phyloP scores from a whole-genome alignment of 345 rosid genomes.

The Acer negundo region DNA sequence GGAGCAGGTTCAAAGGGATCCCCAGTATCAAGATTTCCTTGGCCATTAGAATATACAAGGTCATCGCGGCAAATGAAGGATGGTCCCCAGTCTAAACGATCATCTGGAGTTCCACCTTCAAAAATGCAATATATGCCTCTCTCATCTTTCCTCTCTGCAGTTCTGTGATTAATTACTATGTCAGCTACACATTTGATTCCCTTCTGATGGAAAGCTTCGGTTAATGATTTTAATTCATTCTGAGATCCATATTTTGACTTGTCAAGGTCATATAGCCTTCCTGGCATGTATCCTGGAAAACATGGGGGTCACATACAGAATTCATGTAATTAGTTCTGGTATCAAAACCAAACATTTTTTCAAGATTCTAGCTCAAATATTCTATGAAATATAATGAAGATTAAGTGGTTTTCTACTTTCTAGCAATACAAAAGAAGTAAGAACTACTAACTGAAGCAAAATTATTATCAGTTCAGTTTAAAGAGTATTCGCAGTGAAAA shows the following conservation, averaged over 20 bases:
- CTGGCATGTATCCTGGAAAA: constrained; percentile 76
- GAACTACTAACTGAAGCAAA: not conserved
- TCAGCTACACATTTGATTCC: constrained; percentile 80
- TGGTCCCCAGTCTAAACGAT: constrained; percentile 88
- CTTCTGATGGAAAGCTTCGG: constrained; percentile 46
- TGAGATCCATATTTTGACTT: constrained; percentile 73
- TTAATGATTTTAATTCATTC: constrained; percentile 52
- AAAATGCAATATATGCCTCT: constrained; percentile 65
- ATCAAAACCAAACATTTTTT: not conserved
- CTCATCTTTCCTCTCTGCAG: constrained; percentile 68
- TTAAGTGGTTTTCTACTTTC: not conserved
- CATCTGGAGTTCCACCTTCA: constrained; percentile 85
- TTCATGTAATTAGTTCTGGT: not conserved
- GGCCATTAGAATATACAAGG: constrained; percentile 49
- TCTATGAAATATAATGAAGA: not conserved
- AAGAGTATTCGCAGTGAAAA: no score
- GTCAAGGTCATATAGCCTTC: constrained; percentile 78
- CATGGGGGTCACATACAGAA: not conserved
- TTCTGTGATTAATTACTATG: constrained; percentile 83
- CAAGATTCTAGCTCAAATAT: not conserved
- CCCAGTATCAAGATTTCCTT: constrained; percentile 76
- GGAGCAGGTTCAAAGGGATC: constrained; percentile 54
- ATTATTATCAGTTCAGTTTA: not conserved
- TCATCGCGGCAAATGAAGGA: constrained; percentile 66
- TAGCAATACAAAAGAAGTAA: not conserved